Conservation (phyloP, 1,284 basidiomycete species). For the Wallemia hederae region DNA sequence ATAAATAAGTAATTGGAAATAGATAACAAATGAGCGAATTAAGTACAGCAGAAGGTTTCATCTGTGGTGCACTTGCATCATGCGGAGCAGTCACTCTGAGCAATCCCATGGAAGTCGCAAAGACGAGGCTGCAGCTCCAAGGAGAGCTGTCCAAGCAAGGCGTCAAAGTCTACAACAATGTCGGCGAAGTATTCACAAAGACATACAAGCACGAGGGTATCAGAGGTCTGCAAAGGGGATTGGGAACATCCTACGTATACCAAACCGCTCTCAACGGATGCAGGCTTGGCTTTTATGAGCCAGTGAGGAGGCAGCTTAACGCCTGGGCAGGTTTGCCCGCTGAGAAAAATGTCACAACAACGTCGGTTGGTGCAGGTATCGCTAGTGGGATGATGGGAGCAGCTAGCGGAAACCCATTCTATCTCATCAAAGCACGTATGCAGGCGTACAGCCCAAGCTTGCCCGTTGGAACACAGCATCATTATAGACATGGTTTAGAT, state of each 20-base stretch:
- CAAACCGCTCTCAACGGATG: conserved; percentile 54
- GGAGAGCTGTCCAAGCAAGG: conserved; percentile 55
- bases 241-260: conserved; percentile 24
- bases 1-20: not conserved
- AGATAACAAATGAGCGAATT: not conserved
- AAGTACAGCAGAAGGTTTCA: not conserved
- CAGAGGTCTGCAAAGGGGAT: conserved; percentile 63
- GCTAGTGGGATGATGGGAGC: conserved; percentile 40
- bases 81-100: not conserved
- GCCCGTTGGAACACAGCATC: conserved; percentile 78
- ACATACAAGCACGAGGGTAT: conserved; percentile 78
- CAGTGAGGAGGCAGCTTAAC: conserved; percentile 48
- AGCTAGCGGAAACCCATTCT: conserved; percentile 70
- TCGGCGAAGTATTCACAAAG: conserved; percentile 58
- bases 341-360: conserved; percentile 35
- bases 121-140: conserved; percentile 40
- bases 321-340: conserved; percentile 12
- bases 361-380: conserved; percentile 57
- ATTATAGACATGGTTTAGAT: conserved; percentile 56
- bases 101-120: conserved; percentile 1
- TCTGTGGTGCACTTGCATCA: not conserved
- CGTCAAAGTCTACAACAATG: conserved; percentile 58
- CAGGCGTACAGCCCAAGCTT: conserved; percentile 80
- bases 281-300: conserved; percentile 90
- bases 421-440: conserved; percentile 88